Evolutionary conservation across 2,329 filamentous ascomycete species (phyloP), one percentile per base, ranked within the genome.

Genomic region (Thelonectria discophora): DNA sequence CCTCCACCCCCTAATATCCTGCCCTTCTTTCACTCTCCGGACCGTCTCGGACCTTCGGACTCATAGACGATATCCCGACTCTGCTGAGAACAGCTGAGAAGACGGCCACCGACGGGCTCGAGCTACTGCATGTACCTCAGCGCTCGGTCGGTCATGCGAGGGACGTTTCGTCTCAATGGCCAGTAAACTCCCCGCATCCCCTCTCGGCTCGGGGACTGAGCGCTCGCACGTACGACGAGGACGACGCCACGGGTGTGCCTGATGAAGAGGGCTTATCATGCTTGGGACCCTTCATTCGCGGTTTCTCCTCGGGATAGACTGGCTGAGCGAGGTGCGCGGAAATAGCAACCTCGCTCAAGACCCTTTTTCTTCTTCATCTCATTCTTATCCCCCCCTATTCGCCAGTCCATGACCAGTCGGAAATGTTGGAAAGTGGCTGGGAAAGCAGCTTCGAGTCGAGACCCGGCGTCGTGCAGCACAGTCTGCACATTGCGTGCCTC

Each of bases 81-180:
- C 17, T 45, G 17, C 24, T 24, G 42, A 45, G 15, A 17, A 43
- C 4, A 45, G 15, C 42, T 12, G 11, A 18, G 11, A n/a, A 24
- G n/a, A 49, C 15, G 20, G 12, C 37, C 21, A 27, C 18, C 40
- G 48, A 52, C 47, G 32, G 42, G 45, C 30, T 17, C 3, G 20
- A 49, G 42, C 53, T 61, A 56, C 56, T 61, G 58, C 58, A 61
- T 56, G 58, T 34, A 56, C 30, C 37, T 34, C 43, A 27, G 43
- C 21, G 20, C 11, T 46, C 17, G 21, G 46, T 50, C 32, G 42
- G 46, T 50, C 51, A 60, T 55, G 50, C 30, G 52, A 60, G 48
- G 55, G 46, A 15, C 39, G 43, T 30, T 6, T 50, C 51, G 17
- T 47, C 20, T 52, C 32, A 49, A 56, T 56, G 52, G 48, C 42